These are phyloP conservation scores for Phoma herbarum DNA, from an alignment of 2,329 filamentous ascomycete genomes.

Conservation along the genomic window DNA sequence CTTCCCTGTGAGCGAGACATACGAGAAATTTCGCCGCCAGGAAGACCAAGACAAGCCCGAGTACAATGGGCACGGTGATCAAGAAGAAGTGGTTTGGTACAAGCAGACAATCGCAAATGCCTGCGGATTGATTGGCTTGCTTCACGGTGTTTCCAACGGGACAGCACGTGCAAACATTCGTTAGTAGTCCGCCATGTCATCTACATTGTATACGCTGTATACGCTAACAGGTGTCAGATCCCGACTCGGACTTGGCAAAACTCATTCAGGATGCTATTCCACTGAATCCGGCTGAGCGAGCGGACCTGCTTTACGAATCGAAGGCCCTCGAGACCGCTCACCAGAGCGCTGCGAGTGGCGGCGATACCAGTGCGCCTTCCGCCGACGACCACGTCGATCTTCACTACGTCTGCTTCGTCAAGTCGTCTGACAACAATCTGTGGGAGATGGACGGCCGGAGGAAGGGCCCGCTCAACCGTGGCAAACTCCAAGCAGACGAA, in stretches of 20 bases:
- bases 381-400: slow-evolving; percentile 87
- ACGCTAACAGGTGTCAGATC: slow-evolving; percentile 43
- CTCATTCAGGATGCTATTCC: slow-evolving; percentile 76
- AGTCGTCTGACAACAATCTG: slow-evolving; percentile 71
- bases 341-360: slow-evolving; percentile 75
- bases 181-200: slow-evolving; percentile 23
- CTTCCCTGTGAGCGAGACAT: slow-evolving; percentile 82
- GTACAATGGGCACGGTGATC: slow-evolving; percentile 72
- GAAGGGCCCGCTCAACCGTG: slow-evolving; percentile 75
- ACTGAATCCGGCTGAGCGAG: slow-evolving; percentile 71
- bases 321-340: slow-evolving; percentile 80
- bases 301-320: slow-evolving; percentile 79
- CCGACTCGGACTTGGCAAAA: slow-evolving; percentile 66
- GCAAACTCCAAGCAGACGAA: slow-evolving; percentile 53
- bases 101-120: slow-evolving; percentile 95
- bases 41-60: slow-evolving; percentile 73
- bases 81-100: slow-evolving; percentile 89
- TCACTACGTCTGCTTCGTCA: slow-evolving; percentile 96
- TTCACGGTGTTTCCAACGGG: slow-evolving; percentile 87
- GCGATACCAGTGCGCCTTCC: slow-evolving; percentile 80
- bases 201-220: slow-evolving; percentile 1
- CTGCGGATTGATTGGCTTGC: slow-evolving; percentile 88
- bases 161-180: slow-evolving; percentile 62
- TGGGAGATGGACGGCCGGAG: slow-evolving; percentile 83
- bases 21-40: slow-evolving; percentile 76